phyloP scores from a whole-genome alignment of 1,284 basidiomycete species.

The Ganoderma lingzhi region DNA sequence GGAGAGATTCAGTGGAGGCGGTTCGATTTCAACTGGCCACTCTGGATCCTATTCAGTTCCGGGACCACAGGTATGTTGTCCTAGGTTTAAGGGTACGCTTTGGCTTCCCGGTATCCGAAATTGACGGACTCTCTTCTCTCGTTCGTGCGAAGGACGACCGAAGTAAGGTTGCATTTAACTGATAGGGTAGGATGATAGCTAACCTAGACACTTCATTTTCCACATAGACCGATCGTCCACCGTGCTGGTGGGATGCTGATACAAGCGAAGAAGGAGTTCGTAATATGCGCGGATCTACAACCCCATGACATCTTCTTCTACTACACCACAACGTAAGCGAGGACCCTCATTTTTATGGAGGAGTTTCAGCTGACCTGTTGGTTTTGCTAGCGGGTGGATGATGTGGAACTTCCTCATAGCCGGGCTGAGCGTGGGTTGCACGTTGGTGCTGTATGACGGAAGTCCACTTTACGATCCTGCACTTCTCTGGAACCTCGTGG shows the following conservation, averaged over 20 bases:
- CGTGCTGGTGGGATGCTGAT: constrained; percentile 89
- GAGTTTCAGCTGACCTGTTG: constrained; percentile 17
- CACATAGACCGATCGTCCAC: constrained; percentile 79
- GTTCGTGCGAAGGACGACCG: constrained; percentile 50
- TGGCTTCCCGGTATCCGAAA: constrained; percentile 21
- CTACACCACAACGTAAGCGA: constrained; percentile 84
- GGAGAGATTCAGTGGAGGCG: constrained; percentile 69
- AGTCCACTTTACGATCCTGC: constrained; percentile 79
- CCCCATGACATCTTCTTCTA: constrained; percentile 86
- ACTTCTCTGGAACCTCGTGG: constrained; percentile 79
- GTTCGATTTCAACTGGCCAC: constrained; percentile 79
- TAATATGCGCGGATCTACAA: constrained; percentile 78
- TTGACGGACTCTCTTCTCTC: neutral
- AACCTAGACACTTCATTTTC: constrained; percentile 5
- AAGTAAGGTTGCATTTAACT: constrained; percentile 52
- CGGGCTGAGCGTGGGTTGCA: constrained; percentile 75
- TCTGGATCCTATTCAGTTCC: constrained; percentile 90
- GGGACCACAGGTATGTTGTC: constrained; percentile 77
- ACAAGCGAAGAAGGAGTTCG: constrained; percentile 84
- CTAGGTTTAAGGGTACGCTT: constrained; percentile 12
- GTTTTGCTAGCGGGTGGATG: constrained; percentile 75
- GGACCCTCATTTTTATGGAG: constrained; percentile 8
- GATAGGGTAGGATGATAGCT: constrained; percentile 22
- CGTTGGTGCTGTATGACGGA: constrained; percentile 86
- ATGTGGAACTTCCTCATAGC: constrained; percentile 87